Conservation (phyloP, 1,284 basidiomycete genomes). For the Rhodotorula sp. region DNA sequence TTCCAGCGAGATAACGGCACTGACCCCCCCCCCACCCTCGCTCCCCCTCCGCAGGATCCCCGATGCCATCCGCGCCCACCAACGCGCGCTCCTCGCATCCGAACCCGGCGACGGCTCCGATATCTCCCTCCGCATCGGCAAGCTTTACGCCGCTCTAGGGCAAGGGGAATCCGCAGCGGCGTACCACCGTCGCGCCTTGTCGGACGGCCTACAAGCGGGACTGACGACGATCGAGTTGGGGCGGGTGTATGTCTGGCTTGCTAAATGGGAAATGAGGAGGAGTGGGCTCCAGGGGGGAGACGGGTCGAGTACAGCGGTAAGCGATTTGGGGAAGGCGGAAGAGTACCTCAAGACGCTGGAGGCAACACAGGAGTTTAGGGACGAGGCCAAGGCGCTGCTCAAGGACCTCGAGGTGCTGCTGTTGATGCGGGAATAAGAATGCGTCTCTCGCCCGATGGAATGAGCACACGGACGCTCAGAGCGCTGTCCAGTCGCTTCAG, state of each 20-base stretch:
- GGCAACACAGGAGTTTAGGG: constrained; percentile 31
- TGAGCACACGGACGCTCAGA: no score
- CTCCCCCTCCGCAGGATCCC: constrained; percentile 56
- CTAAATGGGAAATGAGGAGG: constrained; percentile 37
- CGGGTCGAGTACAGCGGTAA: constrained; percentile 8
- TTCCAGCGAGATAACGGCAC: no score
- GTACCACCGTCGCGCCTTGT: constrained; percentile 40
- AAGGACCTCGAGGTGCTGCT: constrained; percentile 31
- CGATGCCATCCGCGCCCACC: constrained; percentile 84
- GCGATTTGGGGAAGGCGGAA: constrained; percentile 37
- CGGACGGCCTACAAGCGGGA: constrained; percentile 28
- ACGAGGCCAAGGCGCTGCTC: constrained; percentile 29
- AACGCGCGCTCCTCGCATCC: constrained; percentile 79
- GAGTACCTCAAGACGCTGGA: constrained; percentile 25
- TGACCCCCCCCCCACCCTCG: no score
- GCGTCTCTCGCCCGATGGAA: no score
- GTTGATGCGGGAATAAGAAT: constrained; percentile 23
- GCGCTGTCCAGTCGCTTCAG: no score
- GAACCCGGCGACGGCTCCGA: constrained; percentile 76
- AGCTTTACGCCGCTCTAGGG: constrained; percentile 66
- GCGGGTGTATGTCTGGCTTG: constrained; percentile 35
- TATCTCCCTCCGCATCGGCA: constrained; percentile 64
- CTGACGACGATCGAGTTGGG: constrained; percentile 23
- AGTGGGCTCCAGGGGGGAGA: constrained; percentile 4
- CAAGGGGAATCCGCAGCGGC: constrained; percentile 60